phyloP scores from a whole-genome alignment of 2,329 filamentous ascomycete species.

The Colletotrichum sp. region DNA sequence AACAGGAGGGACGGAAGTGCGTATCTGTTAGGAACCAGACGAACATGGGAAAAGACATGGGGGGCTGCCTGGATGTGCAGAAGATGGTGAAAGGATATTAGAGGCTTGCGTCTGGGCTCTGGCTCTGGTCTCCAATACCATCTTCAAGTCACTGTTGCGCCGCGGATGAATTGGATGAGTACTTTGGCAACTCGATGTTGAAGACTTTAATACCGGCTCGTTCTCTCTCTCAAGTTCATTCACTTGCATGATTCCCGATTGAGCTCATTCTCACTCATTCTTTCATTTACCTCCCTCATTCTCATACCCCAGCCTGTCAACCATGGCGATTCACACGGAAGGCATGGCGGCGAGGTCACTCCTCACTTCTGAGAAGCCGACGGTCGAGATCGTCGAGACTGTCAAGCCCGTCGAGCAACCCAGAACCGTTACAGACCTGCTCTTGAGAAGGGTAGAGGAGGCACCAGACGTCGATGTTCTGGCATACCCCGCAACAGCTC shows the following conservation, averaged over 20 bases:
- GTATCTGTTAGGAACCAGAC: not conserved
- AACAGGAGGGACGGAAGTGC: slow-evolving; percentile 5
- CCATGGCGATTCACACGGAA: slow-evolving; percentile 9
- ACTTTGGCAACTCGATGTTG: not conserved
- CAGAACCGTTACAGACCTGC: slow-evolving; percentile 1
- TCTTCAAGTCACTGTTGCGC: not conserved
- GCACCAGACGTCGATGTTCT: slow-evolving; percentile 22
- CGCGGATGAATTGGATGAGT: not conserved
- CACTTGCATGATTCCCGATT: not conserved
- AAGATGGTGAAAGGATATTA: not conserved
- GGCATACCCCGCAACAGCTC: slow-evolving; percentile 25
- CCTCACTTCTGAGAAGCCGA: slow-evolving; percentile 3
- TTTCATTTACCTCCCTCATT: not conserved
- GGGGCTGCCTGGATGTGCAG: not conserved
- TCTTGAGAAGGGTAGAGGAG: not conserved
- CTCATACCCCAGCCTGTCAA: not conserved
- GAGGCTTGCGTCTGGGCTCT: not conserved
- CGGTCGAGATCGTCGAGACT: slow-evolving; percentile 3
- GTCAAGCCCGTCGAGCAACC: slow-evolving; percentile 4
- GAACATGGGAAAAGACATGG: slow-evolving; percentile 2
- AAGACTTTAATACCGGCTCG: not conserved
- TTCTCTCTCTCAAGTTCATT: not conserved
- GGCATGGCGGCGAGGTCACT: not conserved
- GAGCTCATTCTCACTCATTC: not conserved
- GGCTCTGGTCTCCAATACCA: not conserved